Conservation (phyloP, 208 protist species). For the Leishmania amazonensis region DNA sequence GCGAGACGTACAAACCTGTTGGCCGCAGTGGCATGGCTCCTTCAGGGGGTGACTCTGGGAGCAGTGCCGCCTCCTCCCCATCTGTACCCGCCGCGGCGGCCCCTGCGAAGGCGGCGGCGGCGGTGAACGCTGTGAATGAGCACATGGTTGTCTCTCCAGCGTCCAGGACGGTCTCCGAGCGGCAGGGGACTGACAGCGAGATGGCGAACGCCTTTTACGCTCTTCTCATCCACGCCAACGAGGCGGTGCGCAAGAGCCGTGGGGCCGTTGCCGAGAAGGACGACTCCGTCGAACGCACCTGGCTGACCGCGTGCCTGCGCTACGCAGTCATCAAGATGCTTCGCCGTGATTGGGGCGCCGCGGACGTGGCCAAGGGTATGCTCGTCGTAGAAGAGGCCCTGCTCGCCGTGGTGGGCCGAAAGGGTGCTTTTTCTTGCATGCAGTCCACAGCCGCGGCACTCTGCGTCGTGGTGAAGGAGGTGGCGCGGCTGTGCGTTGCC, state of each 20-base stretch:
- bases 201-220: constrained; percentile 10
- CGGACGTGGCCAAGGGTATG: constrained; percentile 18
- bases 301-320: constrained; percentile 36
- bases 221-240: background rate
- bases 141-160: constrained; percentile 5
- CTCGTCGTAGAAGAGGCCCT: constrained; percentile 22
- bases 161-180: background rate
- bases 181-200: background rate
- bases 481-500: constrained; percentile 25
- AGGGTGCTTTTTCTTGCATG: constrained; percentile 6
- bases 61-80: background rate
- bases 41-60: background rate
- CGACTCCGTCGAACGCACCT: constrained; percentile 22
- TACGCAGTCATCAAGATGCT: constrained; percentile 38
- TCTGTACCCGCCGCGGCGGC: background rate
- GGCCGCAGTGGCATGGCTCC: background rate
- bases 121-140: background rate
- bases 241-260: background rate
- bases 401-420: constrained; percentile 10
- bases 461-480: constrained; percentile 32
- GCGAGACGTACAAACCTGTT: background rate
- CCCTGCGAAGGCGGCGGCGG: background rate
- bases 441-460: constrained; percentile 28
- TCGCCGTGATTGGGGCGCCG: constrained; percentile 28
- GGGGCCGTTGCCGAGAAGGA: background rate